Evolutionary conservation across 768 basidiomycete species (phyloP), one percentile per base, ranked within the genome.

Genomic region (Candolleomyces eurysporus): DNA sequence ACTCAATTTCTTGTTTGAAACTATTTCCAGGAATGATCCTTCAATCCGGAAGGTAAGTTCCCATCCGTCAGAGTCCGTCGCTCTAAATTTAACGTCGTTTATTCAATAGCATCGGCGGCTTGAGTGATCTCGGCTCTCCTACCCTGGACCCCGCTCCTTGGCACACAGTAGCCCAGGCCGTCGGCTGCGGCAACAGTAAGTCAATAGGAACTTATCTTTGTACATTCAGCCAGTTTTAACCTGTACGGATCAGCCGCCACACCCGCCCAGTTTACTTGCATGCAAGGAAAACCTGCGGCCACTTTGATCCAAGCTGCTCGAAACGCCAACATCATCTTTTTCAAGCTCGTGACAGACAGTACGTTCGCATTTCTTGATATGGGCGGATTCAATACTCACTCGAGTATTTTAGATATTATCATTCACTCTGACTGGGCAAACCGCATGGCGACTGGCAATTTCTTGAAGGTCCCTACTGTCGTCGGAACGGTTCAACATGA

Each of bases 111-210:
- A 62, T 67, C 31, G 62, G 58, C 17, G 52, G 68, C 19, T 57
- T 43, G 21, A 60, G 57, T 26, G 56, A 60, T 30, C 62, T 61
- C 22, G 58, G 17, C 14, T 56, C 40, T 52, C 60, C 63, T 39
- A 62, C 64, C 39, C 57, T 71, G 19, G 65, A 71, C 32, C 32
- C 69, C 8, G 66, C 64, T 36, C 30, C 65, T 4, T 78, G 76
- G 76, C 73, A 73, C 53, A 64, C 60, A 5, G 68, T 77, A 51
- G 69, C 75, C 9, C 58, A 32, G 36, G 50, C 57, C 2, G 72
- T 76, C 39, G 75, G 75, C 3, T 78, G 75, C 58, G 73, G 75
- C 40, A 71, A 49, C 9, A 64, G 75, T 76, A 61, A 54, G 66
- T 60, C n/a, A 26, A n/a, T 52, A 48, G 6, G 26, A 21, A 17